A percentile compares a stretch with the other conserved stretches of the same genome.
Evolutionary conservation across 2,329 filamentous ascomycete species (phyloP).

Genomic region (Aspergillus neotritici): DNA sequence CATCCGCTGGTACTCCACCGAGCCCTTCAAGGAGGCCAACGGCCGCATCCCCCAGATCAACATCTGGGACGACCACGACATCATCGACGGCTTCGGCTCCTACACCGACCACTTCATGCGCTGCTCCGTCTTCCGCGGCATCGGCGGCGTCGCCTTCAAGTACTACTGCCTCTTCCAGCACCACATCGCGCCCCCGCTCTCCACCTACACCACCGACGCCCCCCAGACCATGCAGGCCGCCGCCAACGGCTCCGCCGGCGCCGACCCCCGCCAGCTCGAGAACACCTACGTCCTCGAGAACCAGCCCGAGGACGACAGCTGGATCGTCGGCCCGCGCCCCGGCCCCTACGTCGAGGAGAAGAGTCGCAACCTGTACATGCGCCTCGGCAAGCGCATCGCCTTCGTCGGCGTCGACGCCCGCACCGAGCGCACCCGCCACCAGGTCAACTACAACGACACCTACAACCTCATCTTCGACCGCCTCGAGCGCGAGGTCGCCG

Average conservation of each 20-base stretch:
- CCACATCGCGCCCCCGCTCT: constrained; percentile 75
- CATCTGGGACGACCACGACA: constrained; percentile 62
- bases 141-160: constrained; percentile 54
- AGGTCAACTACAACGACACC: constrained; percentile 77
- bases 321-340: constrained; percentile 69
- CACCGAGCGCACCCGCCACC: constrained; percentile 77
- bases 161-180: constrained; percentile 65
- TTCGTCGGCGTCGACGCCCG: constrained; percentile 57
- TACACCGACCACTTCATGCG: constrained; percentile 64
- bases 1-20: constrained; percentile 62
- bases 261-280: constrained; percentile 65
- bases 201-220: constrained; percentile 76
- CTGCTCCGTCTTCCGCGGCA: constrained; percentile 59
- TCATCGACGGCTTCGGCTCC: constrained; percentile 62
- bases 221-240: constrained; percentile 48
- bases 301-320: constrained; percentile 60
- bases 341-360: constrained; percentile 61
- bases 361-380: constrained; percentile 58
- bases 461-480: constrained; percentile 56
- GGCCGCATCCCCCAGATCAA: constrained; percentile 60
- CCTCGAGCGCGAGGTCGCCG: constrained; percentile 47
- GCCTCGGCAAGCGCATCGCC: constrained; percentile 60
- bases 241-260: constrained; percentile 47
- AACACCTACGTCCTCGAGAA: constrained; percentile 64
- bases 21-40: constrained; percentile 56